A percentile compares a stretch with the other conserved stretches of the same genome.
Evolutionary conservation across 257 asterid genomes (phyloP).

Genomic region (Galeopsis tetrahit): DNA sequence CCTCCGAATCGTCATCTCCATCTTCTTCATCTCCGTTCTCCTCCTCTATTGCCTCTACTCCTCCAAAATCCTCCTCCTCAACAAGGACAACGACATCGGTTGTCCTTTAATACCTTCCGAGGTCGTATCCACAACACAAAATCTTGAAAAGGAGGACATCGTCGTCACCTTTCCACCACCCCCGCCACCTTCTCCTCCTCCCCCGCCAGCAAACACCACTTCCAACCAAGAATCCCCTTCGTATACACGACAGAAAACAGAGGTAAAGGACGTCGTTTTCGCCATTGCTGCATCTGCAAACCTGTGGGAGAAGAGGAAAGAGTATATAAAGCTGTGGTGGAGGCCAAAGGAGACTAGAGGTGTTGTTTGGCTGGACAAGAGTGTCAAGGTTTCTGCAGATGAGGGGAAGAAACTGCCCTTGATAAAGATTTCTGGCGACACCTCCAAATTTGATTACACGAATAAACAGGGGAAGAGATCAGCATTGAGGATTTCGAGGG

Average conservation of each 20-base stretch:
- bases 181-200: not conserved
- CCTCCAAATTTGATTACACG: slow-evolving; percentile 56
- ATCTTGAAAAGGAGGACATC: not conserved
- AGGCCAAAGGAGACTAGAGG: slow-evolving; percentile 67
- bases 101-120: slow-evolving; percentile 15
- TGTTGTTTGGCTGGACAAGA: slow-evolving; percentile 69
- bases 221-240: not conserved
- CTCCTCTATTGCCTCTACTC: slow-evolving; percentile 55
- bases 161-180: not conserved
- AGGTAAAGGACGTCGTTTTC: slow-evolving; percentile 60
- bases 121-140: slow-evolving; percentile 28
- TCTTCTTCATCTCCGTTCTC: slow-evolving; percentile 48
- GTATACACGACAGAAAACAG: slow-evolving; percentile 24
- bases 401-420: slow-evolving; percentile 52
- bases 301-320: slow-evolving; percentile 69
- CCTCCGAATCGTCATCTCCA: slow-evolving; percentile 47
- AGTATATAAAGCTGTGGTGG: slow-evolving; percentile 80
- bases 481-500: slow-evolving; percentile 76
- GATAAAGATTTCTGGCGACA: slow-evolving; percentile 57
- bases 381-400: slow-evolving; percentile 28
- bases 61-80: slow-evolving; percentile 52
- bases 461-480: slow-evolving; percentile 66
- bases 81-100: slow-evolving; percentile 30
- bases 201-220: slow-evolving; percentile 1
- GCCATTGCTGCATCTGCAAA: slow-evolving; percentile 70